These are phyloP conservation scores for Ophiostoma australiae DNA, from an alignment of 2,329 filamentous ascomycete species.

Conservation along the genomic window DNA sequence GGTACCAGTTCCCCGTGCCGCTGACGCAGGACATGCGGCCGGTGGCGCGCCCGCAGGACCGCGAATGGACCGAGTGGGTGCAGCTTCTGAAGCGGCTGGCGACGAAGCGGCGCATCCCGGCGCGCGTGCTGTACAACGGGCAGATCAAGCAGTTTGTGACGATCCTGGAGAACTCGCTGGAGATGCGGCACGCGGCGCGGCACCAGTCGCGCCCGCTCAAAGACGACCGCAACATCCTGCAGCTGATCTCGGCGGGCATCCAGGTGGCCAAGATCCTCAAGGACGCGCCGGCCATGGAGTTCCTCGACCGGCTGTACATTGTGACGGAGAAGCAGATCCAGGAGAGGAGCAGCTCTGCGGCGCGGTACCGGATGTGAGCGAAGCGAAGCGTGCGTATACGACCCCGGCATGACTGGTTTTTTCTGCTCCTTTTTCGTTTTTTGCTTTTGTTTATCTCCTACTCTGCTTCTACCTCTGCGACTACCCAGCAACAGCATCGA, in stretches of 20 bases:
- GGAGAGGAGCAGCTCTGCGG: slow-evolving; percentile 50
- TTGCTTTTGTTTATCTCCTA: slow-evolving; percentile 20
- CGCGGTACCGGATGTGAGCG: slow-evolving; percentile 36
- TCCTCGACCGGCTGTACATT: slow-evolving; percentile 74
- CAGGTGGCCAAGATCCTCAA: slow-evolving; percentile 85
- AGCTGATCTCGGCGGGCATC: slow-evolving; percentile 79
- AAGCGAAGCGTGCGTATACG: not conserved
- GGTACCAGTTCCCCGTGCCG: slow-evolving; percentile 85
- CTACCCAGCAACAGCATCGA: slow-evolving; percentile 6
- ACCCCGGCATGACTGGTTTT: not conserved
- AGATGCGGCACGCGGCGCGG: slow-evolving; percentile 81
- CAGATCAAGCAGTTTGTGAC: slow-evolving; percentile 91
- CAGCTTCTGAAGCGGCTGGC: slow-evolving; percentile 80
- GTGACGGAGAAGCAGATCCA: slow-evolving; percentile 75
- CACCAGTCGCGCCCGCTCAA: slow-evolving; percentile 78
- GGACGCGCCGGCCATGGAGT: slow-evolving; percentile 78
- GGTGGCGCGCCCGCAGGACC: slow-evolving; percentile 66
- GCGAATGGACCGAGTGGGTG: slow-evolving; percentile 91
- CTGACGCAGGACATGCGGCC: slow-evolving; percentile 76
- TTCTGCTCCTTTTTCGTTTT: slow-evolving; percentile 21
- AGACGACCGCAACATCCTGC: slow-evolving; percentile 82
- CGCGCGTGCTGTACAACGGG: slow-evolving; percentile 77
- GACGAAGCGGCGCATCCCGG: slow-evolving; percentile 79
- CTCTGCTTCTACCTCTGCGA: slow-evolving; percentile 4
- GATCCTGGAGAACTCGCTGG: slow-evolving; percentile 79